Evolutionary conservation across 2,329 filamentous ascomycete genomes (phyloP).

Genomic region (Penicillium fuscoglaucum): DNA sequence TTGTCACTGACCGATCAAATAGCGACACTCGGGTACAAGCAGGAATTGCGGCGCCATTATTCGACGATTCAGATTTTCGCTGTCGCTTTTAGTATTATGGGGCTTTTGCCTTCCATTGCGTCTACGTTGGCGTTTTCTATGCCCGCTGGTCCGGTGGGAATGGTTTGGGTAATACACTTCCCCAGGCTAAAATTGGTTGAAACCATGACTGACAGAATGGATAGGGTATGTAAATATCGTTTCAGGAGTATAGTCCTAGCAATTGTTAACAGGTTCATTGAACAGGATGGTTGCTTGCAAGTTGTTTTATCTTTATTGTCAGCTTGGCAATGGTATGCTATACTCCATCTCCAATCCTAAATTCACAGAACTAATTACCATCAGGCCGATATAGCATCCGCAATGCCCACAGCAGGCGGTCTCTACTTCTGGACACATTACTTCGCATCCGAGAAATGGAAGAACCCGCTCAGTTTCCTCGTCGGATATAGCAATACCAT

Average conservation of each 20-base stretch:
- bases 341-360: background rate
- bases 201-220: conserved; percentile 1
- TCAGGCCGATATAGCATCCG: conserved; percentile 52
- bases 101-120: conserved; percentile 61
- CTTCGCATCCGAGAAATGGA: conserved; percentile 55
- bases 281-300: conserved; percentile 56
- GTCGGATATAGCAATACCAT: conserved; percentile 64
- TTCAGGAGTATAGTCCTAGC: background rate
- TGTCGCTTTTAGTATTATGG: conserved; percentile 62
- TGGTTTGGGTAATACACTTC: conserved; percentile 55
- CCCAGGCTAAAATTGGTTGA: background rate
- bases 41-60: conserved; percentile 63
- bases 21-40: conserved; percentile 54
- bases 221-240: conserved; percentile 11
- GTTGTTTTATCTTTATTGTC: conserved; percentile 59
- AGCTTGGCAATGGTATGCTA: conserved; percentile 57
- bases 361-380: background rate
- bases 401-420: conserved; percentile 61
- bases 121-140: conserved; percentile 60
- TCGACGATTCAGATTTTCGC: conserved; percentile 63
- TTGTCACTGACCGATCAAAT: conserved; percentile 3
- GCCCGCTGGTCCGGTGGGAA: conserved; percentile 60
- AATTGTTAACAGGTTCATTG: background rate
- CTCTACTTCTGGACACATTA: conserved; percentile 63
- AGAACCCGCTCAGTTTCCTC: conserved; percentile 60